Percentiles rank a stretch among this genome's conserved stretches.
Conservation (phyloP, 345 rosid genomes). For the Acer saccharum region DNA sequence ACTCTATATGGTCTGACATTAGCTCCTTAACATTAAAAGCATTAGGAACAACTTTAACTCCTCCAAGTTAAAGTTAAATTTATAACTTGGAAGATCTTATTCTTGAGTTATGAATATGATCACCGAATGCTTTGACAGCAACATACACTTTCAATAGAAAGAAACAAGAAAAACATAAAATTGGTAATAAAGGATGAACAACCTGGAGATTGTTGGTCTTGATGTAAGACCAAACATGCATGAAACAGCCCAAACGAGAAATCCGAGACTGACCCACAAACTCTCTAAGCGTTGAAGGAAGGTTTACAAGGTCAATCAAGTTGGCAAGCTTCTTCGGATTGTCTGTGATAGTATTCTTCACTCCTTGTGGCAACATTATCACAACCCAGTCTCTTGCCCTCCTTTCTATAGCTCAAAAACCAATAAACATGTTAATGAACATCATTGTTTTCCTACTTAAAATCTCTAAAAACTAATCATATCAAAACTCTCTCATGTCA, state of each 20-base stretch:
- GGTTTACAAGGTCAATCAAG: conserved; percentile 86
- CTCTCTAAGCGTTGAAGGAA: conserved; percentile 77
- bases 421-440: neutral
- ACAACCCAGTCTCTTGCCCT: conserved; percentile 20
- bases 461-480: neutral
- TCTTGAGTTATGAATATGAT: neutral
- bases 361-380: conserved; percentile 69
- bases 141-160: neutral
- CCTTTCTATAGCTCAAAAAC: conserved; percentile 4
- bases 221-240: conserved; percentile 87
- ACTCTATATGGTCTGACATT: neutral
- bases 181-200: neutral
- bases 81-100: neutral
- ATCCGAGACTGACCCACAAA: conserved; percentile 90
- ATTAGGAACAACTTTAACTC: conserved; percentile 1
- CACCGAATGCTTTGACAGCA: neutral
- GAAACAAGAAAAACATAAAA: neutral
- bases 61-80: neutral
- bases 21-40: neutral
- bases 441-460: neutral
- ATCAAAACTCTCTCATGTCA: neutral
- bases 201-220: conserved; percentile 92
- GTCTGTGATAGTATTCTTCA: conserved; percentile 68
- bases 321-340: conserved; percentile 84
- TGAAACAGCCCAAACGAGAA: conserved; percentile 90